These are phyloP conservation scores for Huntiella moniliformis DNA, from an alignment of 2,329 filamentous ascomycete genomes.

Conservation along the genomic window DNA sequence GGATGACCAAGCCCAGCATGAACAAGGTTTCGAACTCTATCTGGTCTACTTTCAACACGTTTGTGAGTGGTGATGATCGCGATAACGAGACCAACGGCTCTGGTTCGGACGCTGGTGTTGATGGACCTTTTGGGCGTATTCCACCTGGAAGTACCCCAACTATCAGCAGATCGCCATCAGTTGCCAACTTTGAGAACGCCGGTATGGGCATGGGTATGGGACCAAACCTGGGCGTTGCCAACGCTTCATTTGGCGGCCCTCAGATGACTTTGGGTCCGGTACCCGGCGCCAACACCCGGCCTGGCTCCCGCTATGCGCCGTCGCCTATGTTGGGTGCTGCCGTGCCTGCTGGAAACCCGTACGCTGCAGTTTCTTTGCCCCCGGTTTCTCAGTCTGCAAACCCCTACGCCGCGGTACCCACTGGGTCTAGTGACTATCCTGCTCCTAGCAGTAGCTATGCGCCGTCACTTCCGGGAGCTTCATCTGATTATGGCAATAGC, in stretches of 20 bases:
- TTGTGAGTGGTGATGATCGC: constrained; percentile 78
- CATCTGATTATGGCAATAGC: constrained; percentile 5
- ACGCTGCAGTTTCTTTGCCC: neutral
- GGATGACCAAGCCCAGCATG: constrained; percentile 91
- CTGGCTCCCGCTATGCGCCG: constrained; percentile 31
- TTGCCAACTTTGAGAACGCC: constrained; percentile 46
- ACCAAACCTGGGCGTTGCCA: constrained; percentile 8
- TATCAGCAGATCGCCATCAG: constrained; percentile 55
- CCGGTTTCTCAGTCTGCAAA: too few relatives aligned
- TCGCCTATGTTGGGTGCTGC: constrained; percentile 16
- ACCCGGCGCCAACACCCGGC: constrained; percentile 14
- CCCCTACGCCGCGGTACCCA: neutral
- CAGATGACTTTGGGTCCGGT: neutral
- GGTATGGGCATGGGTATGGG: constrained; percentile 17
- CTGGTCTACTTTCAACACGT: constrained; percentile 88
- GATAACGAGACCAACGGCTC: constrained; percentile 53
- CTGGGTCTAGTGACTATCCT: constrained; percentile 1
- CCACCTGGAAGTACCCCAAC: constrained; percentile 50
- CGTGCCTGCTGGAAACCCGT: constrained; percentile 12
- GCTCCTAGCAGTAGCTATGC: constrained; percentile 6
- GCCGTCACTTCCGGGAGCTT: constrained; percentile 5
- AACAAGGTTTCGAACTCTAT: constrained; percentile 85
- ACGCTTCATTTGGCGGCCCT: constrained; percentile 18
- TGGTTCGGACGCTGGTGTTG: constrained; percentile 35
- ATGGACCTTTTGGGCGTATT: constrained; percentile 71